These are phyloP conservation scores for Bacterosira constricta DNA, from an alignment of 108 stramenopile species.

Conservation along the genomic window DNA sequence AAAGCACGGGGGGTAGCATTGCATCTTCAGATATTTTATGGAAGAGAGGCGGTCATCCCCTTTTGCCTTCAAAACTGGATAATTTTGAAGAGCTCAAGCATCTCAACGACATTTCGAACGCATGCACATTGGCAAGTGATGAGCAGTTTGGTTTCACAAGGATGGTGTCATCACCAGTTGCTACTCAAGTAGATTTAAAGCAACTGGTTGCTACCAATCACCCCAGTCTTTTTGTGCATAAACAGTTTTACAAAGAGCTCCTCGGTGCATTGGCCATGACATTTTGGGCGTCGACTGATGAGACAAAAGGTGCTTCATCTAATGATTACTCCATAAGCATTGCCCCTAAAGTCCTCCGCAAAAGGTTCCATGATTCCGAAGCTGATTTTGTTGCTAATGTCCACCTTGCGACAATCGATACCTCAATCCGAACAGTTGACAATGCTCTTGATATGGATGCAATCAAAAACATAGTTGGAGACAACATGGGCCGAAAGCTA, in stretches of 20 bases:
- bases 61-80: slow-evolving; percentile 57
- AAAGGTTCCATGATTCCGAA: slow-evolving; percentile 17
- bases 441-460: slow-evolving; percentile 59
- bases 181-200: slow-evolving; percentile 40
- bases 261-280: slow-evolving; percentile 77
- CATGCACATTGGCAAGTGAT: slow-evolving; percentile 45
- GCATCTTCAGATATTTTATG: slow-evolving; percentile 55
- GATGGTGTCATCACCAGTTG: slow-evolving; percentile 27
- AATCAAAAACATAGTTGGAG: slow-evolving; percentile 50
- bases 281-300: slow-evolving; percentile 80
- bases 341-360: slow-evolving; percentile 27
- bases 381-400: slow-evolving; percentile 34
- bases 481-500: slow-evolving; percentile 1
- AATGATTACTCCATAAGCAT: slow-evolving; percentile 19
- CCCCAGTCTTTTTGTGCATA: slow-evolving; percentile 60
- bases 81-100: slow-evolving; percentile 54
- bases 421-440: slow-evolving; percentile 64
- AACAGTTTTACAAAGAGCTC: slow-evolving; percentile 54
- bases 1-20: slow-evolving; percentile 43
- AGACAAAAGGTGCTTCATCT: slow-evolving; percentile 38
- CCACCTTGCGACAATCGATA: slow-evolving; percentile 57
- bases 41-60: slow-evolving; percentile 77
- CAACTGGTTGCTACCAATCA: slow-evolving; percentile 55
- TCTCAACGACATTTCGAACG: slow-evolving; percentile 47
- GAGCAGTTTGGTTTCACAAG: slow-evolving; percentile 48